Base-by-base conservation (phyloP, 495 filamentous ascomycete genomes). In the Hypomontagnella submonticulosa region DNA sequence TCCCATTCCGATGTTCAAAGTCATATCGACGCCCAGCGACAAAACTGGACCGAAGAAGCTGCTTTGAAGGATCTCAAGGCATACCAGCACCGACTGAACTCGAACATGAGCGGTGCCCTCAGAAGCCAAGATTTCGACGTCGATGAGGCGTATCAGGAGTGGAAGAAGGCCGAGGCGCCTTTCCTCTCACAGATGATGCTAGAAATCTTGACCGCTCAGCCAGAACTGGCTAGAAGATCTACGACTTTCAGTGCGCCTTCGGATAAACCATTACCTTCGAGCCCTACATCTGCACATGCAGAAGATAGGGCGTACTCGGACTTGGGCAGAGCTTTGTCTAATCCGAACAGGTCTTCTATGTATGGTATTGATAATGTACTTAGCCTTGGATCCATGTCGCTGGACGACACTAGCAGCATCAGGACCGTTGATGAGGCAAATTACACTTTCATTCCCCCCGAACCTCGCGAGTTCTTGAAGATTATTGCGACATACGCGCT, bases 111-210 rank as follows among this genome's bases (percentile, higher is more conserved):
- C 38, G 89, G 89, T 63, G 93, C 93, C 0, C 73, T 98, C 47
- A 84, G 88, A 48, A 87, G 84, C 66, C 88, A 92, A 44, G 94
- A 98, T 72, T 99, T 99, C 73, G 91, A 97, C 57, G 75, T 89
- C 15, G 93, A 97, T 36, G 95, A 97, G 49, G 92, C 89, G 5
- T 98, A 91, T 75, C 89, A 96, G 56, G 79, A 81, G 11, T 99
- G 96, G 96, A 94, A 89, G 76, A 92, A 90, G 69, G 84, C 84
- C 16, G 96, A 99, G 74, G 83, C 80, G 3, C 88, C 87, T 1
- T 92, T 94, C 65, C 76, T 98, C 43, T 92, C 92, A 8, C 90
- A 96, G 71, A 92, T 98, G 84, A 96, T 98, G 83, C 83, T 95
- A 63, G 88, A 89, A 27, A 94, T 98, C 42, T 76, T 97, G 27